A percentile compares a stretch with the other conserved stretches of the same genome.
Conservation (phyloP, 2,329 filamentous ascomycete species). For the Dactylellina parvicollis region DNA sequence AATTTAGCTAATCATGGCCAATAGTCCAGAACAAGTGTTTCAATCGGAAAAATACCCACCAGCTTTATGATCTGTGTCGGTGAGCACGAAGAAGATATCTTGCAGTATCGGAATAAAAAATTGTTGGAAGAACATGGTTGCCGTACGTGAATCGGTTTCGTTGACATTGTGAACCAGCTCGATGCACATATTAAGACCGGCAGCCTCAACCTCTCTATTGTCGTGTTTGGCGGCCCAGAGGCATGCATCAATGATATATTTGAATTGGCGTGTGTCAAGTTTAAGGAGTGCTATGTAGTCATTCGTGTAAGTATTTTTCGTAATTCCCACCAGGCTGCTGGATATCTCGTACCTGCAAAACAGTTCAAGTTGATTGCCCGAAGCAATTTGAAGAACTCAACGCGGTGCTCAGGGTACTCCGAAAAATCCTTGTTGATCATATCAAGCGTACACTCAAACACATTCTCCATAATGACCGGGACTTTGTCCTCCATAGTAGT, state of each 20-base stretch:
- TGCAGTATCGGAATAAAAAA: conserved; percentile 96
- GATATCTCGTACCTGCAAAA: conserved; percentile 75
- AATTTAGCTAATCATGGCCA: neutral
- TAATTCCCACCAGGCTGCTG: neutral
- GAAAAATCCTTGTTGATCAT: conserved; percentile 99
- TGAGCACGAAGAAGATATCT: conserved; percentile 97
- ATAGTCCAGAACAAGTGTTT: neutral
- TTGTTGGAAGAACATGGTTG: conserved; percentile 95
- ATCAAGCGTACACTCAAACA: conserved; percentile 96
- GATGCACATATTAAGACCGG: conserved; percentile 96
- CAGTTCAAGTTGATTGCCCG: conserved; percentile 96
- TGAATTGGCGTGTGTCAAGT: conserved; percentile 95
- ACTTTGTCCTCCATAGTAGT: conserved; percentile 96
- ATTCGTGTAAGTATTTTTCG: neutral
- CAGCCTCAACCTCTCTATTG: conserved; percentile 96
- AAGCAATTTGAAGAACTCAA: conserved; percentile 99
- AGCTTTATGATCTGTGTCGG: conserved; percentile 97
- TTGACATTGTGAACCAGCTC: conserved; percentile 98
- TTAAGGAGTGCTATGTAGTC: conserved; percentile 76
- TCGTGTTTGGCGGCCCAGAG: conserved; percentile 99
- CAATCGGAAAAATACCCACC: conserved; percentile 18
- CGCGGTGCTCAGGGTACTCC: conserved; percentile 96
- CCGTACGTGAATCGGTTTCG: conserved; percentile 83
- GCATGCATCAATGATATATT: conserved; percentile 98
- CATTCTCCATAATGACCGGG: conserved; percentile 95